Evolutionary conservation across 2,329 filamentous ascomycete genomes (phyloP).

Genomic region (Stachybotrys echinatus): DNA sequence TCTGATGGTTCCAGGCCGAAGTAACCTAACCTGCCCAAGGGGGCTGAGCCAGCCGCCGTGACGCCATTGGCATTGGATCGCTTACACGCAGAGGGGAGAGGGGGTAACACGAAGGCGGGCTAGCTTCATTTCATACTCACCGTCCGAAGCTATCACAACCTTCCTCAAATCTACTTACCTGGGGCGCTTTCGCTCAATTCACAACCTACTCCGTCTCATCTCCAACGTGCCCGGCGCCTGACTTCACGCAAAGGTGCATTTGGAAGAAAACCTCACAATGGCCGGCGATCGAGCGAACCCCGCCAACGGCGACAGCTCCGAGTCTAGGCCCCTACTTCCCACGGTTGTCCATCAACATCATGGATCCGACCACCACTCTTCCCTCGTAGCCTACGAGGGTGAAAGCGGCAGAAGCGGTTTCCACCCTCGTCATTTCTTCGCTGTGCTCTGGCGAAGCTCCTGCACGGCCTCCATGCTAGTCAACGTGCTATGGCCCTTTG

Average conservation of each 20-base stretch:
- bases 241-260: too few species aligned
- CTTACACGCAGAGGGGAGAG: neutral
- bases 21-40: neutral
- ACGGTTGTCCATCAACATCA: conserved; percentile 7
- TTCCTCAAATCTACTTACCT: too few species aligned
- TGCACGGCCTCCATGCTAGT: conserved; percentile 38
- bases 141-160: neutral
- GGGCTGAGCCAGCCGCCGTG: neutral
- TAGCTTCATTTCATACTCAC: neutral
- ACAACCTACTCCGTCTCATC: neutral
- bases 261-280: too few species aligned
- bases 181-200: too few species aligned
- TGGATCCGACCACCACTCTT: conserved; percentile 6
- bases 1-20: neutral
- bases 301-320: conserved; percentile 2
- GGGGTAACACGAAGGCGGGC: neutral
- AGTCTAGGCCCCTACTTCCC: conserved; percentile 23
- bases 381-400: conserved; percentile 26
- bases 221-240: neutral
- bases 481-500: conserved; percentile 44
- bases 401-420: conserved; percentile 40
- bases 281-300: neutral
- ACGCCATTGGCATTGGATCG: neutral
- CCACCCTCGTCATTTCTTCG: conserved; percentile 33
- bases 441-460: conserved; percentile 36